These are phyloP conservation scores for Austroboletus eburneus DNA, from an alignment of 768 basidiomycete genomes.

Conservation along the genomic window DNA sequence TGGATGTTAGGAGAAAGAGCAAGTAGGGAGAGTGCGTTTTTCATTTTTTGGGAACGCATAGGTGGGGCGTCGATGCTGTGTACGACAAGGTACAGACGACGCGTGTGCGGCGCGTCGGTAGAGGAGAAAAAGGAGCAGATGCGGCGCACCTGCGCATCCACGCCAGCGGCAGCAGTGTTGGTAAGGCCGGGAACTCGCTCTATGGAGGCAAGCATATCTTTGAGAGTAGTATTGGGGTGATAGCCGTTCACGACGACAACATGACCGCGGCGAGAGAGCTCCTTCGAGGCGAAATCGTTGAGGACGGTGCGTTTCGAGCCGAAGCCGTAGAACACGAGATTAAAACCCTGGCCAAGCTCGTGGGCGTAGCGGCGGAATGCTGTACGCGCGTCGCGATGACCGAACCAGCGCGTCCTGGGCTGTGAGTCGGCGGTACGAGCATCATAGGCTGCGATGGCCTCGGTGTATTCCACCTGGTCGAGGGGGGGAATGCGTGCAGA, in stretches of 20 bases:
- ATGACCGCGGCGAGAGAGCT: constrained; percentile 57
- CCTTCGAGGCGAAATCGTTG: constrained; percentile 64
- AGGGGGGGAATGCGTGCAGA: constrained; percentile 71
- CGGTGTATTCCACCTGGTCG: constrained; percentile 55
- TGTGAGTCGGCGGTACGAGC: constrained; percentile 8
- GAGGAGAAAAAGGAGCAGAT: constrained; percentile 64
- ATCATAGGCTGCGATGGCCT: constrained; percentile 28
- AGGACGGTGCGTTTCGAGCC: constrained; percentile 81
- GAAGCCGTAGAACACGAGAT: constrained; percentile 81
- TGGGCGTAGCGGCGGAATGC: constrained; percentile 58
- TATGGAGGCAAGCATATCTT: constrained; percentile 63
- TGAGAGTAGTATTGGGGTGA: constrained; percentile 62
- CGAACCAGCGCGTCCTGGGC: constrained; percentile 19
- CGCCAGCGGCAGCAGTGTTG: constrained; percentile 17
- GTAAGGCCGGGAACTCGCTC: constrained; percentile 34
- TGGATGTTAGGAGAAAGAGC: constrained; percentile 75
- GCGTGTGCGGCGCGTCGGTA: constrained; percentile 21
- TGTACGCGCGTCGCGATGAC: constrained; percentile 11
- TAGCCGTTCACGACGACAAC: constrained; percentile 79
- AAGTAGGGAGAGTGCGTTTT: constrained; percentile 66
- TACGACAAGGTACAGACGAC: constrained; percentile 70
- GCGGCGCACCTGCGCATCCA: constrained; percentile 61
- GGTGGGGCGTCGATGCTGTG: constrained; percentile 85
- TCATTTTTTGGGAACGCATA: constrained; percentile 60
- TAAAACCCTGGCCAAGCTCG: constrained; percentile 83